Evolutionary conservation across 305 asterid genomes (phyloP).

Genomic region (Petunia hybrid): DNA sequence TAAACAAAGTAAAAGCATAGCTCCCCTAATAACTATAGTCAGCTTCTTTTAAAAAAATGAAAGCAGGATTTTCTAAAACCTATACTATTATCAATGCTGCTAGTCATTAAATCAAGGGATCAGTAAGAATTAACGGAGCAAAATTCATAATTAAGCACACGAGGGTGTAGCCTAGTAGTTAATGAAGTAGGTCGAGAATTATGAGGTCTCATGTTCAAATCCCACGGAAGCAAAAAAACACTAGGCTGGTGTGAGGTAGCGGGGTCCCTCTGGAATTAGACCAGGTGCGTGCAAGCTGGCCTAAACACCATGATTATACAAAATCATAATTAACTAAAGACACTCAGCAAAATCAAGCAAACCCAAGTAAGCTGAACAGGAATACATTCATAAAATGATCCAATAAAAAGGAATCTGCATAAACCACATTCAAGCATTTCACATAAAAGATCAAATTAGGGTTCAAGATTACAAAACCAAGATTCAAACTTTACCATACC

Average conservation of each 20-base stretch:
- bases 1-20: neutral
- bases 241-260: no score
- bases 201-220: no score
- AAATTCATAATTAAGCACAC: no score
- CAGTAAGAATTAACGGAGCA: neutral
- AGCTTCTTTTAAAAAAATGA: neutral
- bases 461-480: slow-evolving; percentile 2
- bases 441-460: neutral
- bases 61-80: neutral
- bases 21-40: slow-evolving; percentile 1
- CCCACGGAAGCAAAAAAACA: no score
- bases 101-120: neutral
- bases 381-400: neutral
- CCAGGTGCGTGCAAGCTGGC: no score
- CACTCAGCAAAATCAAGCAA: neutral
- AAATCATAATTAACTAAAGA: neutral
- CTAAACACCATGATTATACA: no score
- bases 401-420: slow-evolving; percentile 1
- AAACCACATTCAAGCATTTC: neutral
- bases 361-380: neutral
- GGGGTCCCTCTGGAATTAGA: no score
- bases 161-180: no score
- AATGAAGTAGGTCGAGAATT: no score
- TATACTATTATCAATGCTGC: neutral
- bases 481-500: slow-evolving; percentile 27